Conservation (phyloP, 345 rosid species). For the Geranium rotundifolium region DNA sequence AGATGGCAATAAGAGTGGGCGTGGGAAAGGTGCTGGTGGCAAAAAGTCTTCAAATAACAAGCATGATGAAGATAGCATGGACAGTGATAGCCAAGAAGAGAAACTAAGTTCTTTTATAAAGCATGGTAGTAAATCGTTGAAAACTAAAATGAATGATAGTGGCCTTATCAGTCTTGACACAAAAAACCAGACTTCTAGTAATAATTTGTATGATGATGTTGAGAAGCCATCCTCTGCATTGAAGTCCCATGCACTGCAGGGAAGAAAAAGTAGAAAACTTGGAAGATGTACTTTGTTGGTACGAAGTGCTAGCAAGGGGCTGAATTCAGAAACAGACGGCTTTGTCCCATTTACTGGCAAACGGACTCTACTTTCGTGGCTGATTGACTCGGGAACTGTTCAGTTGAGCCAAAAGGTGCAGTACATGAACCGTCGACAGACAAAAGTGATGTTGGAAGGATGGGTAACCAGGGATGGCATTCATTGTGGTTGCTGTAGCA, state of each 20-base stretch:
- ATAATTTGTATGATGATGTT: slow-evolving; percentile 15
- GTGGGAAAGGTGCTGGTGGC: slow-evolving; percentile 21
- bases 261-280: slow-evolving; percentile 61
- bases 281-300: slow-evolving; percentile 77
- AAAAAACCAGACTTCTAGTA: slow-evolving; percentile 26
- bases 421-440: slow-evolving; percentile 48
- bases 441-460: slow-evolving; percentile 57
- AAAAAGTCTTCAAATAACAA: slow-evolving; percentile 18
- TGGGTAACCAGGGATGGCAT: slow-evolving; percentile 76
- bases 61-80: slow-evolving; percentile 36
- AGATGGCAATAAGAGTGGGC: slow-evolving; percentile 27
- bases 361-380: slow-evolving; percentile 78
- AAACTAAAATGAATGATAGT: slow-evolving; percentile 29
- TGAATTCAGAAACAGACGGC: slow-evolving; percentile 44
- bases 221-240: slow-evolving; percentile 29
- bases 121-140: slow-evolving; percentile 38
- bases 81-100: slow-evolving; percentile 51
- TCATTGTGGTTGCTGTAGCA: slow-evolving; percentile 84
- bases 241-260: slow-evolving; percentile 37
- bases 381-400: slow-evolving; percentile 68
- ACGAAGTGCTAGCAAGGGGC: slow-evolving; percentile 51
- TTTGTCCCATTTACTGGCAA: slow-evolving; percentile 72
- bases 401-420: slow-evolving; percentile 62
- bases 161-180: slow-evolving; percentile 22
- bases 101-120: slow-evolving; percentile 55